Evolutionary conservation across 371 early-diverging fungal species (phyloP), one percentile per base, ranked within the genome.

Genomic region (Batrachochytrium dendrobatidis): DNA sequence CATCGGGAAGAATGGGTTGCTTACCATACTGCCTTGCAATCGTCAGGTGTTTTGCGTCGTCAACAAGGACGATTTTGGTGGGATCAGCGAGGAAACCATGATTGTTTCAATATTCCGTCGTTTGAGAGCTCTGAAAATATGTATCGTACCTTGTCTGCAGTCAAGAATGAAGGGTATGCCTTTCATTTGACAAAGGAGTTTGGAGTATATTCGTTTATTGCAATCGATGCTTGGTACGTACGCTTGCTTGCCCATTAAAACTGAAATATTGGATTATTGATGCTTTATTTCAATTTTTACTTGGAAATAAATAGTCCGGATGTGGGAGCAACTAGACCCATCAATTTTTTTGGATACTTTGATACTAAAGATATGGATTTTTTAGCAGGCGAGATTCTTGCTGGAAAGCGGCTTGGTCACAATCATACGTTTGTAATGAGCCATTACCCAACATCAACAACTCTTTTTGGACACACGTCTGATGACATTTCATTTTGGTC

Each of bases 281-380:
- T 24, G 46, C 12, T 3, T 12, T 26, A 3, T 12, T 3, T 50
- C 32, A 24, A 3, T 33, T 7, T 30, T 26, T 29, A 31, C 49
- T 4, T 35, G 64, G 10, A 34, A 12, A 29, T 5, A 4, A 34
- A 50, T 28, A 83, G 86, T 55, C 91, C 92, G 0, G 76, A 77
- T 46, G 71, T 73, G n/a, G 92, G 93, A 6, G 83, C 89, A 25
- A 77, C 85, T 6, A 71, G 92, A 31, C 94, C 93, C 1, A 80
- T 91, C 69, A 94, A 94, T 61, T 92, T 94, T 61, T 94, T 94
- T 67, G 92, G 93, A 1, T 82, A 84, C 62, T 66, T 92, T 46
- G 88, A 88, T 31, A 77, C 78, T 3, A 64, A 68, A 25, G 86
- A 85, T 29, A 86, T 94, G 88, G 81, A 89, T 70, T 66, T 72